Evolutionary conservation across 768 basidiomycete species (phyloP), one percentile per base, ranked within the genome.

Genomic region (Suillus decipiens): DNA sequence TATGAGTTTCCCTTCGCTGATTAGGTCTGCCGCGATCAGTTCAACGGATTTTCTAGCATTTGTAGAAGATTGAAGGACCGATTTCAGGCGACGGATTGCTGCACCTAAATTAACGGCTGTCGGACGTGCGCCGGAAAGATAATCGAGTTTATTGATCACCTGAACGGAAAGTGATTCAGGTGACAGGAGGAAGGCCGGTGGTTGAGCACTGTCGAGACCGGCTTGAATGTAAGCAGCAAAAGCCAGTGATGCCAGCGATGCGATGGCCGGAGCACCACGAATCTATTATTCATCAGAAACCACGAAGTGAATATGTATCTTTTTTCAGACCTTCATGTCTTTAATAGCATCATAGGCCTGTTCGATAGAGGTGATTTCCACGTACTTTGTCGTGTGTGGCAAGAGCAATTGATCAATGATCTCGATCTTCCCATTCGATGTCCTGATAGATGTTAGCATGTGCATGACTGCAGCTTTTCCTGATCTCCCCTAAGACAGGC

Each of bases 61-160:
- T 33, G 73, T 55, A 12, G 68, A 70, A 8, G 75, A 68, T 39
- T 72, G 71, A n/a, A 93, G 78, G 3, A 77, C 77, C 17, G 77
- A 77, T 8, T 81, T 74, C 42, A 99, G 83, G 22, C 95, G 84
- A 22, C 88, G 84, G 53, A 88, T 92, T 8, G 94, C 95, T 51
- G 89, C 90, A 12, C 92, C 88, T 24, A 99, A 89, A 77, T 99
- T 99, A 68, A 99, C 96, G 7, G 96, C 96, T 0, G 96, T 99
- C 17, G 96, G 96, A n/a, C 96, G 86, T 2, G 96, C 90, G 2
- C 89, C 92, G 73, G 84, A 88, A 14, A 99, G 84, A 74, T 86
- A 89, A 45, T 87, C 83, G 53, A 95, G 81, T 48, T 86, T 80
- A 0, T 82, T 80, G 45, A 79, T 71, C 65, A 96, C 73, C 73